Evolutionary conservation across 2,329 filamentous ascomycete genomes (phyloP), one percentile per base, ranked within the genome.

Genomic region (Exophiala sideris): DNA sequence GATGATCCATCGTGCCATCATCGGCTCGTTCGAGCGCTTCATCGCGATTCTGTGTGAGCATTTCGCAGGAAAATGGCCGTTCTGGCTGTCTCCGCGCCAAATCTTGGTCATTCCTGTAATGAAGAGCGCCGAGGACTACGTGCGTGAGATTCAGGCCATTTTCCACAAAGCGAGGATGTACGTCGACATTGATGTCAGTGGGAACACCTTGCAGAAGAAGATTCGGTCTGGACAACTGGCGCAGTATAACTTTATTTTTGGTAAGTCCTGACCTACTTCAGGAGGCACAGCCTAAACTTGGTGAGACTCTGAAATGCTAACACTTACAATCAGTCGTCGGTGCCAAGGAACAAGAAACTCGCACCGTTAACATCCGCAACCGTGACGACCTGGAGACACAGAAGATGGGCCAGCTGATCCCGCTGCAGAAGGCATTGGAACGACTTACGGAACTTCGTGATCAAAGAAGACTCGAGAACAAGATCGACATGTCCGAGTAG

Each of bases 301-400:
- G n/a, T 20, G 34, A 24, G 20, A 35, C 16, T 33, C 29, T 40
- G 38, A 5, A 29, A 21, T 21, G 33, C 44, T 49, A 20, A 40
- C 41, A 18, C 44, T 53, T 46, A 38, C 45, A 52, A 57, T 42
- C 61, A 76, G 83, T 86, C 34, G 81, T 86, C 14, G 83, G 83
- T 53, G 82, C 81, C 3, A 73, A 82, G 65, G 83, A 86, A 71
- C 79, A 77, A 68, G 77, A 84, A 59, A 72, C 71, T 16, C 73
- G 79, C 54, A 76, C 78, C 3, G 81, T 85, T 58, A 86, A 86
- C 66, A 82, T 85, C 63, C 76, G 83, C 39, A 85, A 85, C 68
- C 74, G 83, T 48, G 83, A 86, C 63, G 80, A 85, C 61, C 80
- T 79, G 14, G 74, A 76, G 39, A 83, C 80, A 8, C 83, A 86